A percentile compares a stretch with the other conserved stretches of the same genome.
These are phyloP conservation scores for Carallia brachiata DNA, from an alignment of 345 rosid genomes.

Conservation along the genomic window DNA sequence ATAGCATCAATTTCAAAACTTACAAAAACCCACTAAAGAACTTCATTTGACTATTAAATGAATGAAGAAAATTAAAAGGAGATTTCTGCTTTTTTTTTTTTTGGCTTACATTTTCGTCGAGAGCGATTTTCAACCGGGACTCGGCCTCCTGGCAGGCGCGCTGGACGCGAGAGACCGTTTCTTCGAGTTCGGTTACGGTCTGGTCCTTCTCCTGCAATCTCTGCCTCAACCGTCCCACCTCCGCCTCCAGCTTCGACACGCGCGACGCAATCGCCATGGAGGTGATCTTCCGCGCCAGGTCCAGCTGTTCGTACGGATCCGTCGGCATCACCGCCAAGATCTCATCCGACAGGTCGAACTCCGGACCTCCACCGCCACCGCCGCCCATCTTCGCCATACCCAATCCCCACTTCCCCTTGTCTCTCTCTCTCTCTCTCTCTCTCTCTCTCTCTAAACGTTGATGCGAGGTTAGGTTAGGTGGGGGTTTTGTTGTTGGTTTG, in stretches of 20 bases:
- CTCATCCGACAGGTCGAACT: conserved; percentile 68
- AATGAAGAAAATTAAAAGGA: no score
- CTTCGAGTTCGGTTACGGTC: conserved; percentile 54
- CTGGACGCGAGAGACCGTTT: conserved; percentile 46
- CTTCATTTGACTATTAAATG: no score
- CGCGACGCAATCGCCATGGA: conserved; percentile 95
- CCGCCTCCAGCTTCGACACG: conserved; percentile 76
- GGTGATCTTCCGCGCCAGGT: conserved; percentile 94
- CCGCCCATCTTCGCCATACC: conserved; percentile 38
- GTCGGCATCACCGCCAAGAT: conserved; percentile 76
- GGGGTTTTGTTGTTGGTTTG: no score
- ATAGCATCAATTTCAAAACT: no score
- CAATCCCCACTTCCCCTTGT: not conserved
- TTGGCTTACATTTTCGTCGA: conserved; percentile 69
- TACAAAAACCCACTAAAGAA: no score
- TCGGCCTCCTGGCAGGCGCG: conserved; percentile 54
- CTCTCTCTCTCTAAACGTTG: not conserved
- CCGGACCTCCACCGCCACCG: conserved; percentile 40
- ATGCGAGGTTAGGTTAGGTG: no score
- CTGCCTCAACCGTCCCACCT: conserved; percentile 48
- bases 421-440: not conserved
- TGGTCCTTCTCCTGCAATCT: conserved; percentile 65
- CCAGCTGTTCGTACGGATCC: conserved; percentile 89
- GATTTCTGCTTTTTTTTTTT: not conserved
- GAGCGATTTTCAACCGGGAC: conserved; percentile 45